phyloP scores from a whole-genome alignment of 2,329 filamentous ascomycete species.

The Alternaria sp. region DNA sequence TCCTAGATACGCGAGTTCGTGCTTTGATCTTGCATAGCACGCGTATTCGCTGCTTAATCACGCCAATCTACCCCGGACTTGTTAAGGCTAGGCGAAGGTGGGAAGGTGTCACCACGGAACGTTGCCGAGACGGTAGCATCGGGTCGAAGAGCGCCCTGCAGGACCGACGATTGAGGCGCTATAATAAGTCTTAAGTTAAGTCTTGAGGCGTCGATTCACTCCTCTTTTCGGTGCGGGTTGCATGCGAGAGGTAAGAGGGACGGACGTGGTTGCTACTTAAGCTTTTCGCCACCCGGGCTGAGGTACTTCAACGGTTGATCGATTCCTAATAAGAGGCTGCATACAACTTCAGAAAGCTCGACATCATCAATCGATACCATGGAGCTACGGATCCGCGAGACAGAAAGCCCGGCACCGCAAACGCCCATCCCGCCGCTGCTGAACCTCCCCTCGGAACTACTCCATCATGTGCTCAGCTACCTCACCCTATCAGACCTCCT shows the following conservation, averaged over 20 bases:
- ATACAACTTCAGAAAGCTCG: background rate
- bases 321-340: background rate
- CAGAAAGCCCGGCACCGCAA: background rate
- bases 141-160: background rate
- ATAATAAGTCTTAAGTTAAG: background rate
- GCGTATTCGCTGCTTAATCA: conserved; percentile 19
- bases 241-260: background rate
- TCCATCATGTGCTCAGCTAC: conserved; percentile 72
- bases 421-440: conserved; percentile 50
- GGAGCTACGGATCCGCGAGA: background rate
- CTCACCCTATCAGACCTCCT: conserved; percentile 70
- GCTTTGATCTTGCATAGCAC: conserved; percentile 21
- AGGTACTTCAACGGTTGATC: background rate
- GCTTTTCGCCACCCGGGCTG: background rate
- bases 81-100: conserved; percentile 27
- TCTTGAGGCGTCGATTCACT: background rate
- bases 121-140: conserved; percentile 20
- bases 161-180: background rate
- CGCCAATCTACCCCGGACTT: conserved; percentile 10
- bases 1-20: conserved; percentile 20
- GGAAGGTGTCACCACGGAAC: conserved; percentile 39
- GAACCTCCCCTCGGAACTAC: conserved; percentile 74
- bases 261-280: background rate
- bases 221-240: background rate
- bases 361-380: background rate